These are phyloP conservation scores for Colletotrichum camelliae DNA, from an alignment of 2,329 filamentous ascomycete genomes.

Conservation along the genomic window DNA sequence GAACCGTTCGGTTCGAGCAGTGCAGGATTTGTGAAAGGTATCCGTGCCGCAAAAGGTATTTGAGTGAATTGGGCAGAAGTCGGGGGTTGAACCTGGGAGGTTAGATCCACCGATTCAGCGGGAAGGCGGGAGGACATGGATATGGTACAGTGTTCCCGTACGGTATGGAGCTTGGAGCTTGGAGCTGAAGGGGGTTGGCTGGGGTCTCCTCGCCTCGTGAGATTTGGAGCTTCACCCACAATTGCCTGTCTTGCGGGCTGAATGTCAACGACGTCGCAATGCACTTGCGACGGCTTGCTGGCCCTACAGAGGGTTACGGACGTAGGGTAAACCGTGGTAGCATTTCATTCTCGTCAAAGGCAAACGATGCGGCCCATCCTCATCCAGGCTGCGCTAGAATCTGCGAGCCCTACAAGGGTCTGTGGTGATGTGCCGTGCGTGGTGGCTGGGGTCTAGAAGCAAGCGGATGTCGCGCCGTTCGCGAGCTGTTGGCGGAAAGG, in stretches of 20 bases:
- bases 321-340: neutral
- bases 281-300: neutral
- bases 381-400: neutral
- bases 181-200: neutral
- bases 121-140: slow-evolving; percentile 20
- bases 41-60: neutral
- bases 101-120: slow-evolving; percentile 17
- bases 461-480: slow-evolving; percentile 16
- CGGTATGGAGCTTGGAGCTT: slow-evolving; percentile 6
- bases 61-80: neutral
- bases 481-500: slow-evolving; percentile 12
- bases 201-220: slow-evolving; percentile 11
- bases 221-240: slow-evolving; percentile 8
- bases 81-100: slow-evolving; percentile 5
- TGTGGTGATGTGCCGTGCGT: slow-evolving; percentile 11
- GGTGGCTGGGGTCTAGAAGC: slow-evolving; percentile 19
- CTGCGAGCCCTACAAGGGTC: neutral
- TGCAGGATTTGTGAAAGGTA: slow-evolving; percentile 1
- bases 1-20: neutral
- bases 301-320: slow-evolving; percentile 8
- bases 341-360: neutral
- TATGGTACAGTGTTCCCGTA: slow-evolving; percentile 19
- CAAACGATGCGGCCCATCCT: neutral
- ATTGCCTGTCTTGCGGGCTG: neutral
- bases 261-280: neutral